A percentile compares a stretch with the other conserved stretches of the same genome.
These are phyloP conservation scores for Pilaira anomala DNA, from an alignment of 192 early-diverging fungal genomes.

Conservation along the genomic window DNA sequence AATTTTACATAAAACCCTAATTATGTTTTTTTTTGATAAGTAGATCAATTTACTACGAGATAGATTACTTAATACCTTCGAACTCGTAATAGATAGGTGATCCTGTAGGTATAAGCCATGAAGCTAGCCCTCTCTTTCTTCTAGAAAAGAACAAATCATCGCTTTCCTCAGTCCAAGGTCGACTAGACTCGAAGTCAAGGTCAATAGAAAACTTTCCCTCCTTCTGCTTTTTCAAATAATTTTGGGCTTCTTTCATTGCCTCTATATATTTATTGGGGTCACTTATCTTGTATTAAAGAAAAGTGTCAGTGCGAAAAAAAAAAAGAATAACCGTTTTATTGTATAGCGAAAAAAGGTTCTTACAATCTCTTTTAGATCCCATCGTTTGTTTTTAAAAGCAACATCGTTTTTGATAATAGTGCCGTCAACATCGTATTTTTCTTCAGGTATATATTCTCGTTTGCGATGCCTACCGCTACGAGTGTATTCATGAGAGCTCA, in stretches of 20 bases:
- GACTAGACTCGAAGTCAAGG: background rate
- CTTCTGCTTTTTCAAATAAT: conserved; percentile 19
- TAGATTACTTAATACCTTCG: conserved; percentile 28
- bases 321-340: background rate
- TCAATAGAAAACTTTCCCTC: background rate
- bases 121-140: conserved; percentile 28
- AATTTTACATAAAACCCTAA: conserved; percentile 28
- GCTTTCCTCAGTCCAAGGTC: conserved; percentile 29
- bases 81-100: conserved; percentile 39
- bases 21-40: background rate
- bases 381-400: conserved; percentile 12
- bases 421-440: conserved; percentile 18
- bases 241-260: conserved; percentile 31
- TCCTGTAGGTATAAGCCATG: conserved; percentile 24
- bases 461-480: too few species aligned
- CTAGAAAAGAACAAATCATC: conserved; percentile 39
- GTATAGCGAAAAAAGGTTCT: background rate
- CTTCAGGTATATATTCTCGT: conserved; percentile 18
- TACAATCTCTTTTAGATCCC: conserved; percentile 38
- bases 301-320: background rate
- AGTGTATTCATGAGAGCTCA: background rate
- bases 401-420: conserved; percentile 13
- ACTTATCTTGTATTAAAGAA: conserved; percentile 11
- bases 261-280: conserved; percentile 8
- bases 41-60: background rate